Conservation (phyloP, 1,284 basidiomycete genomes). For the Ceratobasidium sp. region DNA sequence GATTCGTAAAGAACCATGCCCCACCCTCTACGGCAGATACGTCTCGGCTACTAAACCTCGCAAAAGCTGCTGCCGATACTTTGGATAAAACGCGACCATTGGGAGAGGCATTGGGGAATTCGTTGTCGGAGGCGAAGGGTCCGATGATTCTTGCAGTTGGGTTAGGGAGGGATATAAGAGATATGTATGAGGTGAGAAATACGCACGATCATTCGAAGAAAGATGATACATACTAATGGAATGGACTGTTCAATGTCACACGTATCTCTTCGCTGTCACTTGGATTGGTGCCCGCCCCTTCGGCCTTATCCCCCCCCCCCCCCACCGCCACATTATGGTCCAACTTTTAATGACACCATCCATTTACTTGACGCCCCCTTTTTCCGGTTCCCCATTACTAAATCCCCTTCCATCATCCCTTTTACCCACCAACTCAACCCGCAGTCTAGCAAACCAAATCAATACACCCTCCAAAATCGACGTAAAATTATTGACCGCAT, state of each 20-base stretch:
- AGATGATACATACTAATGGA: no score
- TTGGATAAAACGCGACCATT: constrained; percentile 37
- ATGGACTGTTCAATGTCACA: neutral
- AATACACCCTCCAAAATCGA: constrained; percentile 45
- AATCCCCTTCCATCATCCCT: neutral
- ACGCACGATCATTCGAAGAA: no score
- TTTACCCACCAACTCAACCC: neutral
- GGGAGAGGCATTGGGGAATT: constrained; percentile 24
- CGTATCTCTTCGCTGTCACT: no score
- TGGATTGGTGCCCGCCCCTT: no score
- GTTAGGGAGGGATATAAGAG: constrained; percentile 35
- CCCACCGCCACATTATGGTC: neutral
- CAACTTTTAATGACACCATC: no score
- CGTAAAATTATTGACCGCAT: constrained; percentile 49
- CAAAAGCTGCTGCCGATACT: constrained; percentile 31
- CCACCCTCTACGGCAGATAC: constrained; percentile 25
- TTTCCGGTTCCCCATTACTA: no score
- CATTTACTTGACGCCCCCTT: no score
- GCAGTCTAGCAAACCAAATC: constrained; percentile 46
- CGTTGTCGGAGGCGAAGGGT: constrained; percentile 15
- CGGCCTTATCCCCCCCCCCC: no score
- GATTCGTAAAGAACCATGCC: constrained; percentile 18
- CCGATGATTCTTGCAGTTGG: constrained; percentile 16
- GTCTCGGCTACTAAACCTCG: constrained; percentile 31
- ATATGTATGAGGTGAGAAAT: constrained; percentile 29